Evolutionary conservation across 306 rosid species (phyloP), one percentile per base, ranked within the genome.

Genomic region (Inga leiocalycina): DNA sequence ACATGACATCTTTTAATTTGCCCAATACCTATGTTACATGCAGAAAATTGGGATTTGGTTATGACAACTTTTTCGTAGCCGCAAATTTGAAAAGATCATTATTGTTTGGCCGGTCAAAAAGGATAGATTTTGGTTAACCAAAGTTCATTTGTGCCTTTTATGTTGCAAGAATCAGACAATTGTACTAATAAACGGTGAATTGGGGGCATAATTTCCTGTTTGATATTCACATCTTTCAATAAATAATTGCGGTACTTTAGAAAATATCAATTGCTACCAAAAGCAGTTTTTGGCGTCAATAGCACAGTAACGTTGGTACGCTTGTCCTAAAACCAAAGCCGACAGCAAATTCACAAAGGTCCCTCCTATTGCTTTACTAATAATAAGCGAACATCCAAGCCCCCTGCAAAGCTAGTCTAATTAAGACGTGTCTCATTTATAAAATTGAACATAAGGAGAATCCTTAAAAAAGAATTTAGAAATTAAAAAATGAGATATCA

Each of bases 171-270:
- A 43, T 76, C 71, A 78, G 73, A n/a, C 64, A 57, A 20, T 66
- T 49, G 54, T 51, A 79, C 76, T 45, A 80, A 73, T 59, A 77
- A 78, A 76, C 73, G 52, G 64, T 56, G 67, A 61, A 10, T 48
- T 10, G 37, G 61, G 64, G 57, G 80, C 34, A 8, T 75, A 77
- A 57, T 46, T 71, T 61, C 71, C n/a, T 1, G 49, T 54, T 71
- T 62, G 81, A 13, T 69, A 8, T 10, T n/a, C 27, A 8, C 2
- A 51, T 81, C 79, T 51, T 48, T 34, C 43, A 39, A 69, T 39
- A 77, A 73, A 8, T 77, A 66, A 87, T 77, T 72, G 74, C 56
- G 24, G 11, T 46, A 56, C 75, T 77, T 54, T 66, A 56, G 78
- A 24, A 86, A 80, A 76, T 76, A 64, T 71, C 44, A 71, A 37